Conservation (phyloP, 2,329 filamentous ascomycete species). For the Pyrenophora graminea region DNA sequence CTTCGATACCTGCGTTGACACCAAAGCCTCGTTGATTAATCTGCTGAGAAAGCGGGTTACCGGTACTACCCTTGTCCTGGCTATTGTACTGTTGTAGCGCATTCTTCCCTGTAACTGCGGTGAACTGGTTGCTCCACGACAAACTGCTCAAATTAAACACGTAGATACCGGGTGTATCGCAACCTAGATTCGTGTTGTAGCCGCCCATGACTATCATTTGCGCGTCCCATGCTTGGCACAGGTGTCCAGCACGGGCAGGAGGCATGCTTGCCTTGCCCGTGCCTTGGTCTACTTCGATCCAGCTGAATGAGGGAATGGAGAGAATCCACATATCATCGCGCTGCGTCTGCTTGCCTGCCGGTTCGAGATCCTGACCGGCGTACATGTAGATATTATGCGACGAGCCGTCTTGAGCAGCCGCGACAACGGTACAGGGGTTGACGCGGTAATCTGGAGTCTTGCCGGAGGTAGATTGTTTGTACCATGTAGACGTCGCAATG, state of each 20-base stretch:
- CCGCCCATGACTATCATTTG: constrained; percentile 82
- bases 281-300: constrained; percentile 67
- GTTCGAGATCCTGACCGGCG: constrained; percentile 73
- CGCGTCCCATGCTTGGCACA: constrained; percentile 76
- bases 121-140: constrained; percentile 72
- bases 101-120: constrained; percentile 63
- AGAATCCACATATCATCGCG: constrained; percentile 81
- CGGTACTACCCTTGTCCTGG: constrained; percentile 36
- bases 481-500: constrained; percentile 71
- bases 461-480: constrained; percentile 69
- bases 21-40: constrained; percentile 57
- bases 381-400: constrained; percentile 80
- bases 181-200: constrained; percentile 63
- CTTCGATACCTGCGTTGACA: constrained; percentile 61
- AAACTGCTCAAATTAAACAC: constrained; percentile 75
- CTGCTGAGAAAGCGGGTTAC: constrained; percentile 57
- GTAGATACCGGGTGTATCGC: constrained; percentile 72
- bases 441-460: constrained; percentile 62
- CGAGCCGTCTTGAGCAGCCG: constrained; percentile 71
- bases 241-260: constrained; percentile 70
- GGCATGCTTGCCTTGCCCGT: constrained; percentile 47
- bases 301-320: constrained; percentile 78
- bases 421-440: constrained; percentile 74
- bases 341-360: constrained; percentile 60
- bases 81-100: constrained; percentile 47